Percentiles rank a stretch among this genome's conserved stretches.
phyloP scores from a whole-genome alignment of 208 protist species.

The Leishmania guyanensis region DNA sequence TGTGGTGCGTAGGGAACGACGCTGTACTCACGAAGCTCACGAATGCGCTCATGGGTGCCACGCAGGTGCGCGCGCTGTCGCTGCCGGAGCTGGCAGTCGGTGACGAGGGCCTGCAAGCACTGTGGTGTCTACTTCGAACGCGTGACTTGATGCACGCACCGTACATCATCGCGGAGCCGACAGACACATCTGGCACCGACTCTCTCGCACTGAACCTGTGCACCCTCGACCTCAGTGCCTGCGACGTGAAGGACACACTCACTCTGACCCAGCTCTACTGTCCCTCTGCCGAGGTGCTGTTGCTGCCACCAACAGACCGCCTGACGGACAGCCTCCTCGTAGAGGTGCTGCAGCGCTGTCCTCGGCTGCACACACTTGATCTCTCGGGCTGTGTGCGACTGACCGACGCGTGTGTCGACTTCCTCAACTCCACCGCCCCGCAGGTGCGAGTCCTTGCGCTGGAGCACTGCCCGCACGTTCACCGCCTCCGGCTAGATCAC shows the following conservation, averaged over 20 bases:
- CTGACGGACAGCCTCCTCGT: slow-evolving; percentile 12
- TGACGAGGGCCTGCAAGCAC: slow-evolving; percentile 8
- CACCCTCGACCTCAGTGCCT: slow-evolving; percentile 15
- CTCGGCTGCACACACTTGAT: slow-evolving; percentile 14
- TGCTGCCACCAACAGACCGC: slow-evolving; percentile 11
- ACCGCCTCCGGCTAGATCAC: slow-evolving; percentile 8
- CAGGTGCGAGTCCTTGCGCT: slow-evolving; percentile 9
- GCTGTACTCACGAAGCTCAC: slow-evolving; percentile 3
- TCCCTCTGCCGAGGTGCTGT: slow-evolving; percentile 6
- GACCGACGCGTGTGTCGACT: slow-evolving; percentile 10
- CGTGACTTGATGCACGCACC: not conserved
- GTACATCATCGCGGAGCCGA: not conserved
- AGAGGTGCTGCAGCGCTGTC: slow-evolving; percentile 11
- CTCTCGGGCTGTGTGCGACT: slow-evolving; percentile 12
- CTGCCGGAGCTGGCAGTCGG: slow-evolving; percentile 7
- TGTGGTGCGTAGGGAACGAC: slow-evolving; percentile 5
- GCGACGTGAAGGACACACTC: not conserved
- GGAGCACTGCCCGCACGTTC: slow-evolving; percentile 17
- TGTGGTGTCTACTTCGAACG: slow-evolving; percentile 2
- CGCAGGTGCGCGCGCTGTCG: slow-evolving; percentile 10
- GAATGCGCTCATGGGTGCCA: slow-evolving; percentile 6
- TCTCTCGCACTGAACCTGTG: slow-evolving; percentile 1
- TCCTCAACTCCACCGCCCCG: slow-evolving; percentile 3
- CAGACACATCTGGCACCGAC: not conserved
- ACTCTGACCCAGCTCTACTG: slow-evolving; percentile 11